Base-by-base conservation (phyloP, 2,329 filamentous ascomycete genomes). In the Nemania abortiva region DNA sequence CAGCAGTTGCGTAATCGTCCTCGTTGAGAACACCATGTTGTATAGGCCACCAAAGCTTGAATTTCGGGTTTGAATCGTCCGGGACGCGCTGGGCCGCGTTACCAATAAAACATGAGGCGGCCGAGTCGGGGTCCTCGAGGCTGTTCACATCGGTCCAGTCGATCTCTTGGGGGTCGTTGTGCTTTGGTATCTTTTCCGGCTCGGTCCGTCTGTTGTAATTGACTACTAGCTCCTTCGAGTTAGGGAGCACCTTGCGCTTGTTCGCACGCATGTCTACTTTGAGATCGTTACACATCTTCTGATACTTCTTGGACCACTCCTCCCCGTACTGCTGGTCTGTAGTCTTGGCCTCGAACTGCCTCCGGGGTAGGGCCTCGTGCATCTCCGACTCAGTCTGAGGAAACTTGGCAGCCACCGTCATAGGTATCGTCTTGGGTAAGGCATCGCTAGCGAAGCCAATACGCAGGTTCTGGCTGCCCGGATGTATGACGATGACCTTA, bases 401-500 rank as follows among this genome's bases (percentile, higher is more conserved):
- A 74, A 92, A 92, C 77, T 90, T 93, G 39, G 92, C 90, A 24
- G 95, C 96, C 71, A 98, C 91, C 1, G 93, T 91, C 92, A 97
- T 98, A 5, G 96, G 95, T 49, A 98, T 89, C 1, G 94, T 97
- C 82, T 96, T 97, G 6, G 96, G 96, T 5, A 99, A 84, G 6
- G 95, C 95, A 82, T 99, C 96, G 76, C 93, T 97, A n/a, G 95
- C 95, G 69, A 98, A 90, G 0, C 96, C 96, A 75, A 99, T 95
- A 56, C 96, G 90, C 71, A 99, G 83, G 73, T 98, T 98, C 81
- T 98, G 95, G 78, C 95, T 98, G 34, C 96, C 96, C 1, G 95
- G 90, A 78, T 99, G 96, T 75, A 99, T 93, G 69, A 98, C 92
- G 77, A 99, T 95, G 69, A 97, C 92, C 80, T 95, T 97, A 10